Evolutionary conservation across 148 eudicot species (phyloP), one percentile per base, ranked within the genome.

Genomic region (Fagopyrum homotropicum): DNA sequence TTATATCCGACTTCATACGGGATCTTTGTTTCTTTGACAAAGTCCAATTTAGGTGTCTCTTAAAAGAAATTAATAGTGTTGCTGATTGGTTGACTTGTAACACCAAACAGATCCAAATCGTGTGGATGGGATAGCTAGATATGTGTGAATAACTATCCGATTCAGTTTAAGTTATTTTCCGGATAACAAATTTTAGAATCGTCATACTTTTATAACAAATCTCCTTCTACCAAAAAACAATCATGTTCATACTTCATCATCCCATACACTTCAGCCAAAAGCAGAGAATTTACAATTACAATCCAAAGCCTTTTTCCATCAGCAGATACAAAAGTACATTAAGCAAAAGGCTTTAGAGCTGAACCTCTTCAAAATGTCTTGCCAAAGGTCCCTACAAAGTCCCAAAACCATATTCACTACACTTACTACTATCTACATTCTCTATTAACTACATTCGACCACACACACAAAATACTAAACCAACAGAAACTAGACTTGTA

Each of bases 341-440:
- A 17, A 57, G 29, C 29, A 22, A 9, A 19, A 57, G 66, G 5
- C 12, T 9, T 59, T 26, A 60, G 66, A 60, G 19, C 35, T 35
- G 3, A 60, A 12, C 40, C 66, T 60, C 14, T 26, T 60, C 66
- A 26, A 22, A 60, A 60, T 26, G 66, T 26, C 66, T 60, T 26
- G 9, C 29, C 43, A 60, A 10, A 63, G 69, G 11, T 63, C 44
- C 10, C 69, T 63, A 63, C 69, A 10, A 26, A 59, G 66, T 59
- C 12, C 61, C 61, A 17, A n/a, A 12, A 17, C 30, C 29, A 56
- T 16, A 59, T 59, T 59, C 44, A 63, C 45, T 63, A 66, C 71
- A 40, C 47, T 60, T 35, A 66, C 71, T 35, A 40, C 17, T 66
- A 66, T 66, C 71, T 66, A 66, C 71, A 66, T 15, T 14, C 9